A percentile compares a stretch with the other conserved stretches of the same genome.
phyloP scores from a whole-genome alignment of 1,139 yeast species.

The Blastobotrys elegans region DNA sequence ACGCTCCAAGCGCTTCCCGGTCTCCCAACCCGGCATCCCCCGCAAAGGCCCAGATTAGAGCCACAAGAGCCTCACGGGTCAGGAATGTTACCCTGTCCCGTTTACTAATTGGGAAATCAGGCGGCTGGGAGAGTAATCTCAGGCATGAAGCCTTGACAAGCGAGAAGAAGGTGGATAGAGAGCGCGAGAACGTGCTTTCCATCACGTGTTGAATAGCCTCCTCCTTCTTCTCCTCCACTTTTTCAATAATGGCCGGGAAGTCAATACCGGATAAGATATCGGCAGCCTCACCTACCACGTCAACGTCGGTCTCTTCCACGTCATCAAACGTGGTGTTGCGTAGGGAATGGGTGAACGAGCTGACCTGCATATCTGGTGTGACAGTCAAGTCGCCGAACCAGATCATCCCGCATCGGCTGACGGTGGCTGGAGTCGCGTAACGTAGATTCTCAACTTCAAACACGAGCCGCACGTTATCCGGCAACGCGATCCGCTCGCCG shows the following conservation, averaged over 20 bases:
- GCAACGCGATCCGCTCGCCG: slow-evolving; percentile 76
- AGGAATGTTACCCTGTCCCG: slow-evolving; percentile 32
- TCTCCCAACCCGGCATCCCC: slow-evolving; percentile 50
- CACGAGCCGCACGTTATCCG: slow-evolving; percentile 56
- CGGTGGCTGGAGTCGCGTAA: slow-evolving; percentile 83
- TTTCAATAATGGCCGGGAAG: slow-evolving; percentile 15
- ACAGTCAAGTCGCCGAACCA: slow-evolving; percentile 52
- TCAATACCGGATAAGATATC: slow-evolving; percentile 9
- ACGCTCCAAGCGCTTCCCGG: slow-evolving; percentile 40
- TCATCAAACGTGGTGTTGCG: slow-evolving; percentile 24
- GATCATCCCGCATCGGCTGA: slow-evolving; percentile 88
- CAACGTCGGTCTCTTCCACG: slow-evolving; percentile 22
- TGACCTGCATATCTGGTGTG: slow-evolving; percentile 28
- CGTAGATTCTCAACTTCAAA: slow-evolving; percentile 71
- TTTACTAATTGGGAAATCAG: slow-evolving; percentile 27
- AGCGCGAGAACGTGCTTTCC: slow-evolving; percentile 43
- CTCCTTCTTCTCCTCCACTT: slow-evolving; percentile 24
- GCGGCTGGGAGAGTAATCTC: slow-evolving; percentile 24
- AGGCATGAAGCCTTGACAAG: slow-evolving; percentile 26
- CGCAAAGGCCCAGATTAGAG: slow-evolving; percentile 63
- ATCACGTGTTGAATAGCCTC: slow-evolving; percentile 46
- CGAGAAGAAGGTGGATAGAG: slow-evolving; percentile 39
- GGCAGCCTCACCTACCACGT: slow-evolving; percentile 12
- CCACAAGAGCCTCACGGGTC: slow-evolving; percentile 39
- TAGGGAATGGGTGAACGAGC: slow-evolving; percentile 21